A percentile compares a stretch with the other conserved stretches of the same genome.
These are phyloP conservation scores for Chlamydomonas reinhardtii DNA, from an alignment of 163 green algal species.

Conservation along the genomic window DNA sequence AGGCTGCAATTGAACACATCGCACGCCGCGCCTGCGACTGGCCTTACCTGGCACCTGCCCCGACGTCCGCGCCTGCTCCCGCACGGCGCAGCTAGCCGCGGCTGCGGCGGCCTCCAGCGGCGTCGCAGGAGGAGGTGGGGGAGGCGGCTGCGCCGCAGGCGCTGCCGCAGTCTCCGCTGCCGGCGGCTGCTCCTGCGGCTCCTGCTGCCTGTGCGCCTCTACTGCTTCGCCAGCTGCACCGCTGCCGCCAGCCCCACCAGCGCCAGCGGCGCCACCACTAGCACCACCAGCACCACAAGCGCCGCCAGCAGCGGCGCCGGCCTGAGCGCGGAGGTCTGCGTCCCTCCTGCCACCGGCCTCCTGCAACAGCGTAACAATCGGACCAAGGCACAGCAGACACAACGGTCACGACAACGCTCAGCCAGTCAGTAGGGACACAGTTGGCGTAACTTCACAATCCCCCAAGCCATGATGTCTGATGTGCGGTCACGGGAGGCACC, in stretches of 20 bases:
- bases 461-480: too few relatives aligned
- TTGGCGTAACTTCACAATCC: too few relatives aligned
- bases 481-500: too few relatives aligned
- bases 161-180: not conserved
- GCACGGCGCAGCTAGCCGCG: conserved; percentile 31
- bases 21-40: too few relatives aligned
- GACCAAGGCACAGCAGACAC: not conserved
- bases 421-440: too few relatives aligned
- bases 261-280: too few relatives aligned
- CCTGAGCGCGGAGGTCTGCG: not conserved
- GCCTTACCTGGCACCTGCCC: conserved; percentile 10
- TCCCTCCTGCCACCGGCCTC: not conserved
- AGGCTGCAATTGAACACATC: not conserved
- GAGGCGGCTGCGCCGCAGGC: not conserved
- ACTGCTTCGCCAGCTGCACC: too few relatives aligned
- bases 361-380: not conserved
- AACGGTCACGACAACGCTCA: too few relatives aligned
- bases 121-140: not conserved
- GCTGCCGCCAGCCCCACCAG: not conserved
- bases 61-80: conserved; percentile 27
- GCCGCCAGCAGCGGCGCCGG: too few relatives aligned
- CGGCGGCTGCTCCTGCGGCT: not conserved
- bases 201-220: not conserved
- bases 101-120: conserved; percentile 34
- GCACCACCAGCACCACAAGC: too few relatives aligned